A percentile compares a stretch with the other conserved stretches of the same genome.
Evolutionary conservation across 2,329 filamentous ascomycete genomes (phyloP).

Genomic region (Zymoseptoria ardabiliae): DNA sequence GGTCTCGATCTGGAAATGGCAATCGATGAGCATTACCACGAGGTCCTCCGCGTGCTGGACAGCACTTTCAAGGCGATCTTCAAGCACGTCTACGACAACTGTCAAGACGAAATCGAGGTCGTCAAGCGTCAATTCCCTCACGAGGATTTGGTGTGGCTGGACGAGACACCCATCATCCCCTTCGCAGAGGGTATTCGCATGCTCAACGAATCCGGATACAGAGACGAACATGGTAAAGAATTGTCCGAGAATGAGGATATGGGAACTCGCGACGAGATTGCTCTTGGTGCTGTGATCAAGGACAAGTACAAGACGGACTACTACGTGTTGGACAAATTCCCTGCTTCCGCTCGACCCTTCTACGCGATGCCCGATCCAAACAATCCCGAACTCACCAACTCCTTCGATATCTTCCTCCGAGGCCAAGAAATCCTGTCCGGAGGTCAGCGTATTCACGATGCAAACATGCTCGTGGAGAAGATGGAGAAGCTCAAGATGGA

Average conservation of each 20-base stretch:
- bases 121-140: slow-evolving; percentile 81
- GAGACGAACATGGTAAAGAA: slow-evolving; percentile 66
- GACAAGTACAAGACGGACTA: slow-evolving; percentile 85
- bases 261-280: slow-evolving; percentile 77
- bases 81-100: slow-evolving; percentile 60
- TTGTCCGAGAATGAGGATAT: slow-evolving; percentile 71
- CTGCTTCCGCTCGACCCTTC: slow-evolving; percentile 73
- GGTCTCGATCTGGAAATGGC: slow-evolving; percentile 90
- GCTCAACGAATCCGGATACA: slow-evolving; percentile 70
- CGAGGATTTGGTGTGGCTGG: slow-evolving; percentile 77
- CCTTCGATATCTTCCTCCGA: slow-evolving; percentile 89
- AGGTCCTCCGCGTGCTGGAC: slow-evolving; percentile 73
- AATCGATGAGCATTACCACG: slow-evolving; percentile 81
- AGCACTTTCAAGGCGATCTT: slow-evolving; percentile 74
- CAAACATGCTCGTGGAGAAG: slow-evolving; percentile 63
- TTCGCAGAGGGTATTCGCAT: slow-evolving; percentile 75
- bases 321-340: slow-evolving; percentile 92
- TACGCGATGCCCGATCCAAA: slow-evolving; percentile 80
- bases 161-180: slow-evolving; percentile 72
- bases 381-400: slow-evolving; percentile 71
- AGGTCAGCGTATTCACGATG: slow-evolving; percentile 85
- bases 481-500: slow-evolving; percentile 71
- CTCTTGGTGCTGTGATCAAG: slow-evolving; percentile 74
- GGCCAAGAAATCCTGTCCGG: slow-evolving; percentile 90
- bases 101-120: slow-evolving; percentile 65